These are phyloP conservation scores for Aspergillus flavus DNA, from an alignment of 2,329 filamentous ascomycete species.

Conservation along the genomic window DNA sequence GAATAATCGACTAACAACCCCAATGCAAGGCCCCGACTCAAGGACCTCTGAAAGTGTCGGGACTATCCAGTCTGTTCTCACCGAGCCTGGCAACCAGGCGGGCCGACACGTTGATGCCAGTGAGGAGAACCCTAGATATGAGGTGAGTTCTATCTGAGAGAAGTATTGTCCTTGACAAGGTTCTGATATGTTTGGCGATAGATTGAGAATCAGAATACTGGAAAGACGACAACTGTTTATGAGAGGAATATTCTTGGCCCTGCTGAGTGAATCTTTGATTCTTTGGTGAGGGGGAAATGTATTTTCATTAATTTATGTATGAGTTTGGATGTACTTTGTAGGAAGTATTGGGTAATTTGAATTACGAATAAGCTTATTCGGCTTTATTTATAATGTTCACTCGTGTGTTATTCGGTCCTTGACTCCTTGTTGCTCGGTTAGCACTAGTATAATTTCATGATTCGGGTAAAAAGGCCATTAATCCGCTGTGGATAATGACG, in stretches of 20 bases:
- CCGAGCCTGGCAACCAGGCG: neutral
- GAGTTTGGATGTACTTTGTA: no score
- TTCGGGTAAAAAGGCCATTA: no score
- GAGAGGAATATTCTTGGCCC: neutral
- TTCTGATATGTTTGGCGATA: neutral
- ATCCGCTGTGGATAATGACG: neutral
- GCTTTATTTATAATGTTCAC: no score
- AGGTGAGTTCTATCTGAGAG: neutral
- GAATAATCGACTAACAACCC: neutral
- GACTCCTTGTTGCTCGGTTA: no score
- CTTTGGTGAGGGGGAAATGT: neutral
- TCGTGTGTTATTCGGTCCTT: no score
- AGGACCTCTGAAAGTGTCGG: neutral
- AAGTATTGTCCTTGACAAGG: fast-evolving
- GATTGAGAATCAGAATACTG: neutral
- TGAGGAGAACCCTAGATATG: neutral
- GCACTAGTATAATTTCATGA: no score
- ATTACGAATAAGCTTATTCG: no score
- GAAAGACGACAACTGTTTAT: neutral
- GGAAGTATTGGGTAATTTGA: no score
- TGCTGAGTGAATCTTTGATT: neutral
- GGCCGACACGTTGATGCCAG: neutral
- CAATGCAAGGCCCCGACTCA: neutral
- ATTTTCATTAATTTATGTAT: no score
- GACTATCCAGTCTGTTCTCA: neutral